Conservation (phyloP, 108 stramenopile species). For the Pseudonitzschia multiseries region DNA sequence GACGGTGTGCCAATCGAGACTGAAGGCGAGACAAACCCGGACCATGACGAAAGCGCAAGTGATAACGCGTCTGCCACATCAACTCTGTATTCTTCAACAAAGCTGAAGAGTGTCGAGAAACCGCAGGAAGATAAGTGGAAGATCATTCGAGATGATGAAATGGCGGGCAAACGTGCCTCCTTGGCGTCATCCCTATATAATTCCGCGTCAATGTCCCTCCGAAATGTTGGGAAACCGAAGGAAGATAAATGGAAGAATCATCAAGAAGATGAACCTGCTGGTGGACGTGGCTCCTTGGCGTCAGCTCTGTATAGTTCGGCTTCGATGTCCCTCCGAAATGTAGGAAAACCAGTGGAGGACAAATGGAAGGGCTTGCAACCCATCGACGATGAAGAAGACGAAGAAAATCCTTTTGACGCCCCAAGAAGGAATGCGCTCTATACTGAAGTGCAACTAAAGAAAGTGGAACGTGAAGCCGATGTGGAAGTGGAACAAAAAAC, state of each 20-base stretch:
- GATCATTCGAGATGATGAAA: background rate
- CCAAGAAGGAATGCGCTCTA: too few species aligned
- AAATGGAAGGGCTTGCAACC: conserved; percentile 1
- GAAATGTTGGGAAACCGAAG: background rate
- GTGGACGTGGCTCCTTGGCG: background rate
- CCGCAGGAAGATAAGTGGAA: conserved; percentile 4
- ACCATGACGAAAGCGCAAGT: background rate
- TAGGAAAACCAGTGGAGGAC: background rate
- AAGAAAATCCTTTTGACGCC: too few species aligned
- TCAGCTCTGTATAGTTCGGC: conserved; percentile 1
- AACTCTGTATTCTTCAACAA: background rate
- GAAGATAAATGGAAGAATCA: conserved; percentile 4
- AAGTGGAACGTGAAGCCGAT: background rate
- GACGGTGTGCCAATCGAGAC: background rate
- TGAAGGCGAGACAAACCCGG: background rate
- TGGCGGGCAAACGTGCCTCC: background rate
- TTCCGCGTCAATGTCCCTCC: background rate
- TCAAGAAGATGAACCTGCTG: background rate
- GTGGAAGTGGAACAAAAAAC: too few species aligned
- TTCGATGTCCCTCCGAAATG: background rate
- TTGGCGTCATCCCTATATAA: conserved; percentile 9
- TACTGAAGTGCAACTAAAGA: background rate
- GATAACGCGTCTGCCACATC: background rate
- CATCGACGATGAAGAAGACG: background rate
- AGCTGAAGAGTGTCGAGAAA: background rate